These are phyloP conservation scores for Solanum sparsipilum DNA, from an alignment of 257 asterid species.

Conservation along the genomic window DNA sequence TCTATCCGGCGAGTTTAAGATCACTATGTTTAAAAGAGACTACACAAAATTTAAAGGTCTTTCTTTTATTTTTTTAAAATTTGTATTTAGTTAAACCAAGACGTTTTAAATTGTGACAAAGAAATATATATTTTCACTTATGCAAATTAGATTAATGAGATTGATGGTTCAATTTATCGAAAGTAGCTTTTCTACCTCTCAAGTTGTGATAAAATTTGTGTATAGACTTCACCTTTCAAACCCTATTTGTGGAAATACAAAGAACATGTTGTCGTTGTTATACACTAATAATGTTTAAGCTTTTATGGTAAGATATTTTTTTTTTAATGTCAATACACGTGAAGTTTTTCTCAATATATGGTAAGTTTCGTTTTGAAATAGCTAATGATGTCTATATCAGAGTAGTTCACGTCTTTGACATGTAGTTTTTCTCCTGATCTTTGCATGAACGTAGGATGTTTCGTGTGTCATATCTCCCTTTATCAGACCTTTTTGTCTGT, in stretches of 20 bases:
- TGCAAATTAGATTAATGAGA: not conserved
- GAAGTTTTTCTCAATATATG: not conserved
- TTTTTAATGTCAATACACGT: not conserved
- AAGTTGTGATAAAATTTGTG: not conserved
- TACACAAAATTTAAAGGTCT: not conserved
- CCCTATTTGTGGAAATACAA: not conserved
- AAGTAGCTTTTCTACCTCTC: not conserved
- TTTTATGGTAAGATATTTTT: not conserved
- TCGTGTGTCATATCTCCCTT: not conserved
- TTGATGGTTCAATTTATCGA: not conserved
- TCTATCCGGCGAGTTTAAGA: no score
- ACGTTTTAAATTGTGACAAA: not conserved
- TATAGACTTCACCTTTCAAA: not conserved
- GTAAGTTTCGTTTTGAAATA: not conserved
- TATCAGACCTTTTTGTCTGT: not conserved
- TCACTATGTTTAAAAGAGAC: not conserved
- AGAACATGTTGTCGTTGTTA: not conserved
- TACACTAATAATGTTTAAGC: not conserved
- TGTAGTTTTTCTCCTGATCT: not conserved
- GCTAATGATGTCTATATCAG: not conserved
- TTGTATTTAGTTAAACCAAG: not conserved
- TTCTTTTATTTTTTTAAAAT: not conserved
- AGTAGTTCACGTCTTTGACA: not conserved
- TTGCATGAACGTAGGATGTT: not conserved
- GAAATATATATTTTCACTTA: not conserved